Conservation (phyloP, 2,329 filamentous ascomycete genomes). For the Botrytis pseudocinerea region DNA sequence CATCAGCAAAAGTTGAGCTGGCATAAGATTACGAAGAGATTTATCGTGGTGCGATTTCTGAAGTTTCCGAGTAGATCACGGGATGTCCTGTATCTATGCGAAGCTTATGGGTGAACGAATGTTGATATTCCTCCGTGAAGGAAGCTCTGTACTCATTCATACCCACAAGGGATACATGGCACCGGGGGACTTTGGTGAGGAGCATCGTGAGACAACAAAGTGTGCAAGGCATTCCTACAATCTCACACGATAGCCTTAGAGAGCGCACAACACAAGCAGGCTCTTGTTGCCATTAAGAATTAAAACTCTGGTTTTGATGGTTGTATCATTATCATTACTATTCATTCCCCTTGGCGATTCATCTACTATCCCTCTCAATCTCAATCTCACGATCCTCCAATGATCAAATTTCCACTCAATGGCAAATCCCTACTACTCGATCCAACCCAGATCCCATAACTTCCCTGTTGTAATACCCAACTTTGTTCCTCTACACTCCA, state of each 20-base stretch:
- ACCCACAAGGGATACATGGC: background rate
- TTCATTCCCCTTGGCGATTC: background rate
- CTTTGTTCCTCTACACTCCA: constrained; percentile 62
- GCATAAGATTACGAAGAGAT: background rate
- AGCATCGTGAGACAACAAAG: background rate
- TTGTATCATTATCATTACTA: background rate
- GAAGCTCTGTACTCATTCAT: background rate
- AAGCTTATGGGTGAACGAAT: background rate
- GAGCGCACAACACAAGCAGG: background rate
- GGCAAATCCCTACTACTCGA: constrained; percentile 18
- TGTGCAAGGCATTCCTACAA: background rate
- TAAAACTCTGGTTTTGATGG: background rate
- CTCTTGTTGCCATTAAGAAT: background rate
- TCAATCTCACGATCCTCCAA: background rate
- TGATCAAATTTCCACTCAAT: constrained; percentile 9
- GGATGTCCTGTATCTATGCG: background rate
- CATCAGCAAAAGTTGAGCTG: background rate
- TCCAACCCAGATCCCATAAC: constrained; percentile 19
- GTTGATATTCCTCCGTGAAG: background rate
- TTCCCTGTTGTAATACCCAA: constrained; percentile 46
- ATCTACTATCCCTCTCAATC: background rate
- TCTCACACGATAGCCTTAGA: background rate
- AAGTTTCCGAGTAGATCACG: background rate
- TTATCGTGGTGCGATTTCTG: background rate
- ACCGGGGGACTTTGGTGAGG: background rate